Evolutionary conservation across 73 alveolate genomes (phyloP).

Genomic region (Paramecium biaurelia): DNA sequence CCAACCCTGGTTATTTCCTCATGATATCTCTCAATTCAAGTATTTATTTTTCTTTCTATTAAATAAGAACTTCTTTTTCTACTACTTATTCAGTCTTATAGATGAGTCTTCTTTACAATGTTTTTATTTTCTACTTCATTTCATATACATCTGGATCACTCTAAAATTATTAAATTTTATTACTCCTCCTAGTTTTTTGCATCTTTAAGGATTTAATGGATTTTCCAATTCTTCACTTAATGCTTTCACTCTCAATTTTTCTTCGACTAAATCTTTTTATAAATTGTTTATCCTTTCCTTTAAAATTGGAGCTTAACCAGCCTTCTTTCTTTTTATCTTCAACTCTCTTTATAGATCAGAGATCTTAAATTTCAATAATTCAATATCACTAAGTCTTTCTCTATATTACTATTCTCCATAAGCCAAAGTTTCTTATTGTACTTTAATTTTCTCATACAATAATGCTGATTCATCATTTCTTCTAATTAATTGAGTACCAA

Average conservation of each 20-base stretch:
- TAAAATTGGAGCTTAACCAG: conserved; percentile 75
- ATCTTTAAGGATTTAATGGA: conserved; percentile 88
- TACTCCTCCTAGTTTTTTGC: conserved; percentile 93
- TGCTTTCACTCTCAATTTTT: conserved; percentile 96
- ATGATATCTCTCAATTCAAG: conserved; percentile 87
- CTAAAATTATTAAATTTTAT: background rate
- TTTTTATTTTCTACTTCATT: conserved; percentile 85
- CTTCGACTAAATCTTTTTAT: conserved; percentile 80
- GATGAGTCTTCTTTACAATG: conserved; percentile 88
- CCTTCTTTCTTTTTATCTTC: conserved; percentile 75
- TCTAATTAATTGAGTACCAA: conserved; percentile 95
- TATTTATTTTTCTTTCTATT: conserved; percentile 88
- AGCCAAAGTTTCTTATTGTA: conserved; percentile 83
- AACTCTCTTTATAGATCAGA: conserved; percentile 76
- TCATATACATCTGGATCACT: conserved; percentile 94
- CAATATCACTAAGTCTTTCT: conserved; percentile 70
- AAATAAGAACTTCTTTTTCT: conserved; percentile 91
- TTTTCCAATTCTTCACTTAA: conserved; percentile 94
- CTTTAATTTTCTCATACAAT: conserved; percentile 96
- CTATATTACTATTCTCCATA: conserved; percentile 83
- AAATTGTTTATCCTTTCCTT: conserved; percentile 77
- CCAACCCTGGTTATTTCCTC: conserved; percentile 94
- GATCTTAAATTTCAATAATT: conserved; percentile 78
- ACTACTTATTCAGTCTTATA: conserved; percentile 93
- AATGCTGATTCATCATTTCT: conserved; percentile 98